phyloP scores from a whole-genome alignment of 2,329 filamentous ascomycete species.

The Xylariaceae sp. region DNA sequence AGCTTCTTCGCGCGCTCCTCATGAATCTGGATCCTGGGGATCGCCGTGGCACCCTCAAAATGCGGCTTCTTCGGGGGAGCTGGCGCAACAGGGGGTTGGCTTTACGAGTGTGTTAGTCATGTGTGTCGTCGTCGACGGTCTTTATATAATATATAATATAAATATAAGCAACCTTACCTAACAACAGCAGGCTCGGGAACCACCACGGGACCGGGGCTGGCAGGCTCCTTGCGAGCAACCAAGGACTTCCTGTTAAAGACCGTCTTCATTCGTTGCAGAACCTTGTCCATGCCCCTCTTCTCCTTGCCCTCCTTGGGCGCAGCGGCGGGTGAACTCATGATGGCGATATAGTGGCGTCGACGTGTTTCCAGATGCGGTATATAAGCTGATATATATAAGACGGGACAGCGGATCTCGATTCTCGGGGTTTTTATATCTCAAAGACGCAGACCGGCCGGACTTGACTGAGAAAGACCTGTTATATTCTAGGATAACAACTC shows the following conservation, averaged over 20 bases:
- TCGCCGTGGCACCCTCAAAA: constrained; percentile 32
- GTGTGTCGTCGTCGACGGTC: not conserved
- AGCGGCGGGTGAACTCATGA: constrained; percentile 27
- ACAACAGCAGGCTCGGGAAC: constrained; percentile 4
- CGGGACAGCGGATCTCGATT: constrained; percentile 1
- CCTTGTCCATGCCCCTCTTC: constrained; percentile 44
- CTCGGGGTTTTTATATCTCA: not conserved
- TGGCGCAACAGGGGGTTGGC: constrained; percentile 19
- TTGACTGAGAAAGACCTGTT: constrained; percentile 1
- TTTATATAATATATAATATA: not conserved
- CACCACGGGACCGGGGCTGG: constrained; percentile 12
- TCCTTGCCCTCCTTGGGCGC: constrained; percentile 29
- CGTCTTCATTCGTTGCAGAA: constrained; percentile 46
- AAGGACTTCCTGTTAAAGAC: constrained; percentile 43
- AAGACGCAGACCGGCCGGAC: not conserved
- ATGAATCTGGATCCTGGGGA: constrained; percentile 47
- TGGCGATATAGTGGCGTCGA: constrained; percentile 5
- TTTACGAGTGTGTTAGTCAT: constrained; percentile 18
- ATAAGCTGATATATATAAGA: not conserved
- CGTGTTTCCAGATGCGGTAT: not conserved
- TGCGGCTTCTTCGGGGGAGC: constrained; percentile 19
- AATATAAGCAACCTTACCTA: constrained; percentile 22
- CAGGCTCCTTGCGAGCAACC: constrained; percentile 20
- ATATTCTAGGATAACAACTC: constrained; percentile 10
- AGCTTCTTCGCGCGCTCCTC: constrained; percentile 54